Evolutionary conservation across 352 stramenopile species (phyloP).

Genomic region (Globisporangium paddicum): DNA sequence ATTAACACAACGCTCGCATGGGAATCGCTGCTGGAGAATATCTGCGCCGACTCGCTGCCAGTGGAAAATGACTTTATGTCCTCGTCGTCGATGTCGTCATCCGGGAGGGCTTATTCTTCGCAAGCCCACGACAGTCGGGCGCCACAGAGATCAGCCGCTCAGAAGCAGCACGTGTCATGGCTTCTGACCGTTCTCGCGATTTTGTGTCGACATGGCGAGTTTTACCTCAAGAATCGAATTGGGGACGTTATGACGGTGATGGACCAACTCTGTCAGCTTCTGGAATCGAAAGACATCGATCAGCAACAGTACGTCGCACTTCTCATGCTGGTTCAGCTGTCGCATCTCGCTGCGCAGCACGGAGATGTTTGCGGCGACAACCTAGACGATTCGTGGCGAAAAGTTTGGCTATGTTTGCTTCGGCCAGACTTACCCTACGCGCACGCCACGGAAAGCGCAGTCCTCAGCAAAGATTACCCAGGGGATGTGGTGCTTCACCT

Average conservation of each 20-base stretch:
- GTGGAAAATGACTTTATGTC: constrained; percentile 14
- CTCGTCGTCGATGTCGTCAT: constrained; percentile 21
- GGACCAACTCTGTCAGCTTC: constrained; percentile 31
- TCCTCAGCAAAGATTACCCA: constrained; percentile 32
- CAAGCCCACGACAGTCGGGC: constrained; percentile 15
- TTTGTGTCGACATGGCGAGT: constrained; percentile 42
- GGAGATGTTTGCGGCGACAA: constrained; percentile 24
- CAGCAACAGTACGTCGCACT: constrained; percentile 47
- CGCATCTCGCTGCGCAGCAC: constrained; percentile 30
- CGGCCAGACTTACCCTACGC: constrained; percentile 49
- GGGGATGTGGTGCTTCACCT: constrained; percentile 49
- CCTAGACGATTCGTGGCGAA: constrained; percentile 41
- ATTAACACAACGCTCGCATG: constrained; percentile 27
- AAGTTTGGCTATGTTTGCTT: constrained; percentile 42
- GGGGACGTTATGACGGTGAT: constrained; percentile 57
- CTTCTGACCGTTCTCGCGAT: constrained; percentile 42
- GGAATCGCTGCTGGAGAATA: constrained; percentile 38
- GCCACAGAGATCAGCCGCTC: constrained; percentile 14
- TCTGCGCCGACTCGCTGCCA: constrained; percentile 26
- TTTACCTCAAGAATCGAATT: constrained; percentile 49
- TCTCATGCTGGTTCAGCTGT: constrained; percentile 44
- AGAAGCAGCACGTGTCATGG: constrained; percentile 39
- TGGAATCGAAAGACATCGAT: constrained; percentile 43
- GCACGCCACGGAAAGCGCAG: constrained; percentile 38
- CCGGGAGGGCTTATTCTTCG: constrained; percentile 10